Base-by-base conservation (phyloP, 208 protist species). In the Vickermania ingenoplastis region DNA sequence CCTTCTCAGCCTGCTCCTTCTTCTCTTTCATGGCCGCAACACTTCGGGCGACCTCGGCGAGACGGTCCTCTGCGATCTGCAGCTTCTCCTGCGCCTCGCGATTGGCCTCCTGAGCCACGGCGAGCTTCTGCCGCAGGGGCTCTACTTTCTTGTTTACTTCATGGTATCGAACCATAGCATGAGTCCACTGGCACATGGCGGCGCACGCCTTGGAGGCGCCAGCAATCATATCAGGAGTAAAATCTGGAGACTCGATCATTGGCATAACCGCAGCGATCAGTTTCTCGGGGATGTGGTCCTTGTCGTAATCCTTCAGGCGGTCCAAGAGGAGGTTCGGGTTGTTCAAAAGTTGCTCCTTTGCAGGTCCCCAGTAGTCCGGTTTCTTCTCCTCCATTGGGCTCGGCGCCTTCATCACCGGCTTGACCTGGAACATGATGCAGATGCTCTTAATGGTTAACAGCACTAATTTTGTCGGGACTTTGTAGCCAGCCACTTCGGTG, bases 401-500 rank as follows among this genome's bases (percentile, higher is more conserved):
- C 29, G 91, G 84, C 11, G 93, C 86, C 51, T 95, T 84, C 83
- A 99, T 96, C 45, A 95, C 80, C 17, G 98, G 83, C 65, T 95
- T 94, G 31, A 99, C 96, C 65, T 97, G 94, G 61, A 96, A 95
- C 61, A 99, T 79, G 65, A 99, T 98, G 73, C 95, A 99, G 59
- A 99, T 97, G 5, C 97, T 96, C 67, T 99, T 92, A 91, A 99
- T 96, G 11, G 97, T 98, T 77, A 98, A 89, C 31, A 97, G 83
- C 0, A 99, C 97, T 67, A 96, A 96, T 0, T 77, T 65, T 3
- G 98, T 98, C 1, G 97, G 97, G 4, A 83, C 84, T 65, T 94
- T 91, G 78, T 99, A 98, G 30, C 92, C 82, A 0, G 91, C 89
- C 65, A 99, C 92, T 77, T 99, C 97, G 11, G 84, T 91, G 56